Evolutionary conservation across 306 rosid species (phyloP).

Genomic region (Quercus parvula): DNA sequence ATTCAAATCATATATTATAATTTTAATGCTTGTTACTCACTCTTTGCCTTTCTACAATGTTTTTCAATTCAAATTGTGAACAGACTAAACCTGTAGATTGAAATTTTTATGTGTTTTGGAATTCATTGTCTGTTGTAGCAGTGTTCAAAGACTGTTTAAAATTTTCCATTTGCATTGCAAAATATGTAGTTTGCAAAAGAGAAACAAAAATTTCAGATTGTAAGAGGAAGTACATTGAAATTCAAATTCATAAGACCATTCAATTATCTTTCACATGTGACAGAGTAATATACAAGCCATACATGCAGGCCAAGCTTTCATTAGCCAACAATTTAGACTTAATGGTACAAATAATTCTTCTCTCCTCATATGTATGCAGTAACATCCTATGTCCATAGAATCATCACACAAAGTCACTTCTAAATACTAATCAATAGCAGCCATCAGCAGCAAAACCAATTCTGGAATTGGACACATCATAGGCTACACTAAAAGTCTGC

Average conservation of each 20-base stretch:
- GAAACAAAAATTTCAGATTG: background rate
- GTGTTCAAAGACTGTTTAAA: background rate
- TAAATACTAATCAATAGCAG: conserved; percentile 31
- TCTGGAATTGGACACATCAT: conserved; percentile 53
- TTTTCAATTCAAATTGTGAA: too few relatives aligned
- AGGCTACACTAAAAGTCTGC: conserved; percentile 43
- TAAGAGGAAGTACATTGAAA: background rate
- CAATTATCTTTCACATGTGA: background rate
- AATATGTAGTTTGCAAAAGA: background rate
- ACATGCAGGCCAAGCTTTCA: background rate
- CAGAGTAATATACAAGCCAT: conserved; percentile 3
- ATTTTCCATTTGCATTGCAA: background rate
- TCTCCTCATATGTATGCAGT: background rate
- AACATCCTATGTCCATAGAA: background rate
- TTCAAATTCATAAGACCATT: background rate
- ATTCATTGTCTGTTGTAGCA: too few relatives aligned
- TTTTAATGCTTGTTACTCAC: too few relatives aligned
- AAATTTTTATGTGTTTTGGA: too few relatives aligned
- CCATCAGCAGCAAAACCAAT: conserved; percentile 60
- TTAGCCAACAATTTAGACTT: background rate
- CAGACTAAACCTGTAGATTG: too few relatives aligned
- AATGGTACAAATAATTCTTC: background rate
- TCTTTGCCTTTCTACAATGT: too few relatives aligned
- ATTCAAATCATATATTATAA: too few relatives aligned
- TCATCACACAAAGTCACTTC: background rate